Percentiles rank a stretch among this genome's conserved stretches.
phyloP scores from a whole-genome alignment of 306 rosid species.

The Inga laurina region DNA sequence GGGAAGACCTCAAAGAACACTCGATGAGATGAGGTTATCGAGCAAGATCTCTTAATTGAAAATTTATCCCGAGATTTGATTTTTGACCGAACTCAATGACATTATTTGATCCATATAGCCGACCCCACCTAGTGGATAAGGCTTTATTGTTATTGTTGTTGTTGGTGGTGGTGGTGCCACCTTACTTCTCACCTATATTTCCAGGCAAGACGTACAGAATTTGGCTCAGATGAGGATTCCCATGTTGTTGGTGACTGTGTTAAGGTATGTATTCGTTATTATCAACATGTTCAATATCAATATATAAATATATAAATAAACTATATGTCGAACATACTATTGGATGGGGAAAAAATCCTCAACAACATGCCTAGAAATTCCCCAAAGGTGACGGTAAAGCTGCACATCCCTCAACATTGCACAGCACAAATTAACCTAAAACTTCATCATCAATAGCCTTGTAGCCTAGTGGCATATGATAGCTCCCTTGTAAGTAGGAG shows the following conservation, averaged over 20 bases:
- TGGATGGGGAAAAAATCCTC: neutral
- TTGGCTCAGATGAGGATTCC: constrained; percentile 85
- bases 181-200: constrained; percentile 29
- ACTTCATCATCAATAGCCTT: neutral
- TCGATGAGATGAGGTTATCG: too few species aligned
- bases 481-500: too few species aligned
- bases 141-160: too few species aligned
- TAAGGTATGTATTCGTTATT: constrained; percentile 59
- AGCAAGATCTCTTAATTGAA: too few species aligned
- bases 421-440: neutral
- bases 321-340: constrained; percentile 3
- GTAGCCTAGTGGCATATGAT: too few species aligned
- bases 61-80: too few species aligned
- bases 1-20: too few species aligned
- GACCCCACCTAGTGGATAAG: too few species aligned
- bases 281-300: neutral
- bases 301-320: neutral
- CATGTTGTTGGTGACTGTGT: constrained; percentile 91
- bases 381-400: neutral
- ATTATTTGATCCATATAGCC: too few species aligned
- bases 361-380: neutral
- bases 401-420: neutral
- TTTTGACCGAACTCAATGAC: too few species aligned
- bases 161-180: neutral
- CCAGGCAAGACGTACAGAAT: constrained; percentile 79